Percentiles rank a stretch among this genome's conserved stretches.
Evolutionary conservation across 73 alveolate species (phyloP).

Genomic region (Diophrys sp.): DNA sequence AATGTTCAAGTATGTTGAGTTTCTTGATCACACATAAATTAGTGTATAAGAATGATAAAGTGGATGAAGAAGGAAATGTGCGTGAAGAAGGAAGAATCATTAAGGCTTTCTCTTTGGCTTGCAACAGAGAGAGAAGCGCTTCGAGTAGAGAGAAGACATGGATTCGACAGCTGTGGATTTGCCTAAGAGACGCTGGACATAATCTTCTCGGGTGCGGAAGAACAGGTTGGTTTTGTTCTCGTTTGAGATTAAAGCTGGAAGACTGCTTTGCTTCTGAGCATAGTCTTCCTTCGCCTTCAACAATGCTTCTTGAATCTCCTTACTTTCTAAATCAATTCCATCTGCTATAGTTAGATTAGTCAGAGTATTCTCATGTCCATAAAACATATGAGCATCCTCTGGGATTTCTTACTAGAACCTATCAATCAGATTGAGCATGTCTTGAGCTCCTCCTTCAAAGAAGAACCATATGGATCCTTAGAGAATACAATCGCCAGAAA

Average conservation of each 20-base stretch:
- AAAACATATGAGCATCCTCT: conserved; percentile 50
- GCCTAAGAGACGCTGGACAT: not conserved
- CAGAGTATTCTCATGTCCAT: conserved; percentile 72
- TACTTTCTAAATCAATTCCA: conserved; percentile 21
- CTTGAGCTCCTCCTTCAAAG: conserved; percentile 69
- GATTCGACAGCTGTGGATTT: not conserved
- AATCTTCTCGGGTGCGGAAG: not conserved
- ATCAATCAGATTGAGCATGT: conserved; percentile 47
- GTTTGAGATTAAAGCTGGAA: not conserved
- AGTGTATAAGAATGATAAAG: no score
- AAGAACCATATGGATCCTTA: conserved; percentile 16
- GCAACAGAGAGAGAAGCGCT: not conserved
- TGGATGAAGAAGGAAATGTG: no score
- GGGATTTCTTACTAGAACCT: conserved; percentile 23
- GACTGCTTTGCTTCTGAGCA: not conserved
- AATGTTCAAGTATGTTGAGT: no score
- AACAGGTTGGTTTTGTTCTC: not conserved
- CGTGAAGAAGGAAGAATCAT: not conserved
- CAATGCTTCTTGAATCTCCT: not conserved
- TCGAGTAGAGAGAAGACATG: not conserved
- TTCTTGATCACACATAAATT: no score
- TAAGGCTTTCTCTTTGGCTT: not conserved
- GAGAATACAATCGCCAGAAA: not conserved
- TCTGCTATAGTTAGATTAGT: conserved; percentile 51
- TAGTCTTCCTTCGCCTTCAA: not conserved